phyloP scores from a whole-genome alignment of 257 asterid species.

The Nemophila menziesii region DNA sequence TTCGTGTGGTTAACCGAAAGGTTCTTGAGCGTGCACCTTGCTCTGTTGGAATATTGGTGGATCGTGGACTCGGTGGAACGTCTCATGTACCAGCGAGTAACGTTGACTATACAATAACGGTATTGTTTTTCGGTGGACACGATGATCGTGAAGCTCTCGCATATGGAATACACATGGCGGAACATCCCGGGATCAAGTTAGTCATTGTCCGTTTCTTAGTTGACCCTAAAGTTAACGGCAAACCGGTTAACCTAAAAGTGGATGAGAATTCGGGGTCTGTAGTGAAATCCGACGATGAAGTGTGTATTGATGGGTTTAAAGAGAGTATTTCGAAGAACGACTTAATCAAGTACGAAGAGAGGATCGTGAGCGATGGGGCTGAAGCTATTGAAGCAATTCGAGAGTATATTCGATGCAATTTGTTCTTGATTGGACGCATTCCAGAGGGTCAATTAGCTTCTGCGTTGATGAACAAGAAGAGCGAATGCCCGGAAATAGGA shows the following conservation, averaged over 20 bases:
- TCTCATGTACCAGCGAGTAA: constrained; percentile 39
- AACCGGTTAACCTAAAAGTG: constrained; percentile 12
- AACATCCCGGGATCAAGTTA: constrained; percentile 39
- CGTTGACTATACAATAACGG: constrained; percentile 24
- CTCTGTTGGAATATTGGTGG: constrained; percentile 37
- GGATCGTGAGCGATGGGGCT: constrained; percentile 12
- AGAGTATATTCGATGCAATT: constrained; percentile 21
- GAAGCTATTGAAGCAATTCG: constrained; percentile 19
- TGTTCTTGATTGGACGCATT: constrained; percentile 39
- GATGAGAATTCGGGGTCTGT: constrained; percentile 1
- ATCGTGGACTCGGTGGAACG: constrained; percentile 44
- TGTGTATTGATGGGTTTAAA: constrained; percentile 20
- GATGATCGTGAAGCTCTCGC: constrained; percentile 51
- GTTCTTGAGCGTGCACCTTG: constrained; percentile 37
- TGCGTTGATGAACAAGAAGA: constrained; percentile 15
- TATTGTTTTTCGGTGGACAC: constrained; percentile 45
- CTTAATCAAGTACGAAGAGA: constrained; percentile 24
- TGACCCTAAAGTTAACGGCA: constrained; percentile 20
- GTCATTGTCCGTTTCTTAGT: constrained; percentile 25
- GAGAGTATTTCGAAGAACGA: constrained; percentile 10
- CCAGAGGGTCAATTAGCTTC: constrained; percentile 31
- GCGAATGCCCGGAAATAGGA: constrained; percentile 46
- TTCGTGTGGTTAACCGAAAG: constrained; percentile 25
- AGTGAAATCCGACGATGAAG: constrained; percentile 18
- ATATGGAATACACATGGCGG: constrained; percentile 43